These are phyloP conservation scores for Thuidium tamariscinum DNA, from an alignment of 225 moss, liverwort and hornwort genomes.

Conservation along the genomic window DNA sequence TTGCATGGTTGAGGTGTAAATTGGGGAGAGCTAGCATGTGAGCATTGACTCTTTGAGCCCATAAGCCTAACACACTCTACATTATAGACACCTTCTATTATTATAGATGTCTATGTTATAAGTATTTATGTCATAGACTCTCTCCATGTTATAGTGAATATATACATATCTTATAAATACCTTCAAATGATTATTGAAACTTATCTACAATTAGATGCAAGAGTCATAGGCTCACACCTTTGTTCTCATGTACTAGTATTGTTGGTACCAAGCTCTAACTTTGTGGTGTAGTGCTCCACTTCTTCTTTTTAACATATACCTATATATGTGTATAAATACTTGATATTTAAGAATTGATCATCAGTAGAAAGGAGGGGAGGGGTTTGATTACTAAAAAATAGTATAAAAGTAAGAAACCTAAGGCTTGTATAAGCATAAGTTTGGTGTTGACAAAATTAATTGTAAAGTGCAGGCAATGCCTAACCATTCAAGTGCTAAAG, in stretches of 20 bases:
- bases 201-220: not conserved
- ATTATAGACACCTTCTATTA: no score
- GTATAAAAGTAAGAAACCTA: not conserved
- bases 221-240: accelerated
- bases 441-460: no score
- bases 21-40: no score
- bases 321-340: not conserved
- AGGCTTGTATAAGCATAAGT: accelerated
- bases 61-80: no score
- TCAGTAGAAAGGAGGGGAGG: no score
- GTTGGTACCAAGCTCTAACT: not conserved
- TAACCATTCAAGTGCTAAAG: no score
- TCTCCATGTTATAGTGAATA: no score
- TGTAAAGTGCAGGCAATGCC: no score
- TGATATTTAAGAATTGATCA: not conserved
- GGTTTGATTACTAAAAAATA: not conserved
- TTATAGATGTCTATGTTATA: no score
- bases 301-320: not conserved
- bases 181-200: not conserved
- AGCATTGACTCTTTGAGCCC: no score
- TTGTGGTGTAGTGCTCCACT: not conserved
- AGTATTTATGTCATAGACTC: no score
- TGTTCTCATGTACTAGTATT: accelerated
- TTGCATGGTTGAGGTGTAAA: no score
- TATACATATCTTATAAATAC: not conserved